Evolutionary conservation across 495 filamentous ascomycete genomes (phyloP), one percentile per base, ranked within the genome.

Genomic region (Coniosporium apollinis): DNA sequence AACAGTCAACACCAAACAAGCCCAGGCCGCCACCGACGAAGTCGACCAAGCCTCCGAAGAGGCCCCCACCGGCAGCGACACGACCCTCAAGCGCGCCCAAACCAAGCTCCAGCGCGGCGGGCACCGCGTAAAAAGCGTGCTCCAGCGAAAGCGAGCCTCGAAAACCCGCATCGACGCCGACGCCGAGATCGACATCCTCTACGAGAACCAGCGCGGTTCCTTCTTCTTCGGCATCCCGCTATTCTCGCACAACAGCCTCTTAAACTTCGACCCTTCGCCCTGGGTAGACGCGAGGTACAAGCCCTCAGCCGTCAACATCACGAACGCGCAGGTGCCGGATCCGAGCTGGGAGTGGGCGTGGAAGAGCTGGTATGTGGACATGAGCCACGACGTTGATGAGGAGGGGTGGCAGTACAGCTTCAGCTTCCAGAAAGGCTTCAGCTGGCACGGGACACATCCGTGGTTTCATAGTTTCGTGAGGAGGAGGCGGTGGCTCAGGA

Each of bases 341-440:
- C 91, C 91, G 2, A 82, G 76, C 48, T 99, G 91, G 91, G 71
- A 79, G 55, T 97, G 89, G 89, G 77, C 69, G 3, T 99, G 89
- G 91, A 72, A 77, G 38, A 75, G 76, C 24, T 99, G 91, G 91
- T 83, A 80, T 43, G 74, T 94, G 16, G 86, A 99, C 49, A 82
- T 84, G 66, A 76, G 81, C 5, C 71, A 72, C n/a, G 74, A 81
- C 42, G 72, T 82, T 7, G 91, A 96, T 46, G 77, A 87, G 39
- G 83, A 92, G 42, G 91, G 91, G 2, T 99, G 91, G 91, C 70
- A 86, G 48, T 99, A 99, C 49, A 80, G 78, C 15, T 82, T 93
- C 58, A 78, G 74, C 40, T 99, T 96, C 47, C 55, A 61, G 2
- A 74, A 68, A 30, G 60, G 58, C 10, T 87, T 81, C 36, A 69